Evolutionary conservation across 2,329 filamentous ascomycete species (phyloP).

Genomic region (Aspergillus vadensis): DNA sequence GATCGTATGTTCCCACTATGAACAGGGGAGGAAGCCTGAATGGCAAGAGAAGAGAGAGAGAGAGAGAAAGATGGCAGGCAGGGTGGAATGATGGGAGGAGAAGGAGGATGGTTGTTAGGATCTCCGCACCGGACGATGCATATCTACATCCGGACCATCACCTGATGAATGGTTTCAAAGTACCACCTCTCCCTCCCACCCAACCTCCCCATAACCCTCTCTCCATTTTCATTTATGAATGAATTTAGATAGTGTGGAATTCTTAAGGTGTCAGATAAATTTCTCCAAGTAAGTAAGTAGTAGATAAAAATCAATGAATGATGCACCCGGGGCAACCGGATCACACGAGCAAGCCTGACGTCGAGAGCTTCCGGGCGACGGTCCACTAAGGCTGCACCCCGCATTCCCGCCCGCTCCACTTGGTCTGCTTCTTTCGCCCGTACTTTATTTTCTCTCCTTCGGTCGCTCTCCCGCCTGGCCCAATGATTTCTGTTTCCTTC

Average conservation of each 20-base stretch:
- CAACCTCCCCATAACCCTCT: too few species aligned
- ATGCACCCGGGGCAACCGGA: conserved; percentile 29
- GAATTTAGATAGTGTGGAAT: too few species aligned
- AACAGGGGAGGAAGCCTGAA: background rate
- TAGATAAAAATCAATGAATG: background rate
- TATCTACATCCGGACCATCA: background rate
- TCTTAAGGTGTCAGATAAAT: too few species aligned
- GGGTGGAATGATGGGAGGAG: conserved; percentile 6
- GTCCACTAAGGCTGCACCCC: conserved; percentile 39
- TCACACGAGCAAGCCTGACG: conserved; percentile 36
- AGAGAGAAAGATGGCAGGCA: background rate
- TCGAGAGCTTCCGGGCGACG: conserved; percentile 22
- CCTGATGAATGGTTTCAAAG: conserved; percentile 13
- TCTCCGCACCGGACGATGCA: conserved; percentile 15
- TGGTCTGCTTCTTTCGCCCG: conserved; percentile 12
- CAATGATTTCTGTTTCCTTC: background rate
- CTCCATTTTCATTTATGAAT: too few species aligned
- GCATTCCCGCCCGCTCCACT: conserved; percentile 35
- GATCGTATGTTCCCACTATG: background rate
- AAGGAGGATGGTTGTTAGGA: conserved; percentile 12
- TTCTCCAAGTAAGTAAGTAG: too few species aligned
- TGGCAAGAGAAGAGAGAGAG: background rate
- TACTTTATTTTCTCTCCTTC: conserved; percentile 11
- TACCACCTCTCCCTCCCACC: too few species aligned
- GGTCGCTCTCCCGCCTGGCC: background rate